Evolutionary conservation across 176 grass and related monocot genomes (phyloP), one percentile per base, ranked within the genome.

Genomic region (Oryza glumipatula): DNA sequence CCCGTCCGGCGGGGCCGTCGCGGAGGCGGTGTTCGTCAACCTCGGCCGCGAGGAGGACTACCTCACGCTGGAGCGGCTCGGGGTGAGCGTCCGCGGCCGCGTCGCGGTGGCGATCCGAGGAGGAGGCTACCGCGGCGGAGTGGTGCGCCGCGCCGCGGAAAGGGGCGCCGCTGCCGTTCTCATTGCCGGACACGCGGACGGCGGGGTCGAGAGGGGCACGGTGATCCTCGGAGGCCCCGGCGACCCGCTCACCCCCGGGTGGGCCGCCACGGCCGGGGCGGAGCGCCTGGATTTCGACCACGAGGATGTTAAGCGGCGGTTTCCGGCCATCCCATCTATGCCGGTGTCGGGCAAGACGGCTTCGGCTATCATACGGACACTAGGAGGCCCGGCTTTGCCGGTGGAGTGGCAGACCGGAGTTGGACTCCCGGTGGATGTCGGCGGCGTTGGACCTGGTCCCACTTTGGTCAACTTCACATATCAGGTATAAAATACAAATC

Each of bases 191-290:
- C 74, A 45, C 30, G 44, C 54, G 7, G 87, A 92, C 41, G 96
- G 96, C 4, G 96, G 96, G 8, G 96, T 98, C 6, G 93, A 98
- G 91, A 88, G 96, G 63, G 96, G 96, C 43, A 80, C 76, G 1
- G 96, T 94, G 23, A 67, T 95, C 39, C 91, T 98, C 15, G 89
- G 93, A 17, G 93, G 89, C 7, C 82, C 87, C 1, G 96, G 96
- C 1, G 96, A 95, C 70, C 96, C 93, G 23, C 89, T 95, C 11
- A 95, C 96, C 2, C 95, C 96, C 22, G 96, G 96, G 0, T 98
- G 96, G 96, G 93, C 89, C 14, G 89, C 93, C 22, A 69, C 84
- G 11, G 35, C 19, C 43, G 72, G 67, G 1, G 89, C 81, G 1
- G 83, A 95, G 80, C 89, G 96, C 22, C 83, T 98, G 33, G 78